Base-by-base conservation (phyloP, 129 eudicot genomes). In the Flaveria trinervia region DNA sequence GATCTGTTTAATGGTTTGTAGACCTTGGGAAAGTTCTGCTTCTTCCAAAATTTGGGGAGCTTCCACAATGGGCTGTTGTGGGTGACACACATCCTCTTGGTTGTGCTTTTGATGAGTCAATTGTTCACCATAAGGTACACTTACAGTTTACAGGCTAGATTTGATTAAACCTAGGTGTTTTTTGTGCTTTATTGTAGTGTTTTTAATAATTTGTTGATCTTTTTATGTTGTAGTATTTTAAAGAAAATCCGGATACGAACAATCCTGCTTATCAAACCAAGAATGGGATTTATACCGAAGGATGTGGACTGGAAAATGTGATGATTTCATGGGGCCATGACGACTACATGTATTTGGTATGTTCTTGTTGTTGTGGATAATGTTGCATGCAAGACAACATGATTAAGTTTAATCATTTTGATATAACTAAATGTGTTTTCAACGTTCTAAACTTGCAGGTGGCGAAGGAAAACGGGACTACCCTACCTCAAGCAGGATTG, bases 31-130 rank as follows among this genome's bases (percentile, higher is more conserved):
- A 89, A 59, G 88, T 86, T 62, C 79, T 89, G 41, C 72, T 80
- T 2, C 91, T 56, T 57, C 91, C 89, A 3, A 72, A 9, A 16
- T 89, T 86, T 73, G 91, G 95, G 8, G 87, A n/a, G 60, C 85
- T 70, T 46, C 89, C 91, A 46, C 95, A 89, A 65, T 86, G 95
- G 95, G 80, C 83, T 55, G 95, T 89, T 83, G 95, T 86, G 23
- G 94, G 90, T 80, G 69, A 56, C n/a, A 59, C 65, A 59, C 65
- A 59, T 33, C 65, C 87, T 5, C 79, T 87, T 62, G 92, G 92
- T 4, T 84, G 89, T 84, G 86, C 89, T 25, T 84, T 84, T 73
- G 83, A 79, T 73, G 91, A 84, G 22, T 84, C 88, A 65, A 82
- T 81, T 79, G 80, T 88, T 55, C 83, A 82, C 72, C 84, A 84